phyloP scores from a whole-genome alignment of 2,329 filamentous ascomycete species.

The Talaromyces marneffei region DNA sequence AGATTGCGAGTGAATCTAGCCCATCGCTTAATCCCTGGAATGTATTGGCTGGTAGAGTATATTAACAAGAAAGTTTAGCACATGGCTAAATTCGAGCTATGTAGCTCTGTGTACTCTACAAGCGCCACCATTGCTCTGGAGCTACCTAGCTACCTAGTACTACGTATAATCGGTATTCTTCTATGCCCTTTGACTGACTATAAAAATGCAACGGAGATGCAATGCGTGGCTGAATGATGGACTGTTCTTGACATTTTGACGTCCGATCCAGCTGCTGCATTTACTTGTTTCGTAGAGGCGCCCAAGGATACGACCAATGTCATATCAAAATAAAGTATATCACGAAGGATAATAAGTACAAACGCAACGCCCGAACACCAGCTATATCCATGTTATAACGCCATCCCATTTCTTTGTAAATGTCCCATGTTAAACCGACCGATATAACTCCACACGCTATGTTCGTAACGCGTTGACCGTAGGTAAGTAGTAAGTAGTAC shows the following conservation, averaged over 20 bases:
- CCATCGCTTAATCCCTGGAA: not conserved
- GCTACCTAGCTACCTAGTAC: not conserved
- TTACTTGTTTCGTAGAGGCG: not conserved
- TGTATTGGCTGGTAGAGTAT: not conserved
- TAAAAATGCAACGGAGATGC: constrained; percentile 1
- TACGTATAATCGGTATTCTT: not conserved
- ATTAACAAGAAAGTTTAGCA: not conserved
- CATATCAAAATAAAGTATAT: not conserved
- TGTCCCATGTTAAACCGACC: not conserved
- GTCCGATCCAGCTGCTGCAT: not conserved
- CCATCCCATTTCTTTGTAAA: not conserved
- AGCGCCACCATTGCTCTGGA: not conserved
- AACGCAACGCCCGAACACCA: not conserved
- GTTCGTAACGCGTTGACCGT: constrained; percentile 9
- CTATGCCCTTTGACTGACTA: not conserved
- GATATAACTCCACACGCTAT: constrained; percentile 12
- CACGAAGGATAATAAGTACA: not conserved
- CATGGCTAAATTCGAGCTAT: not conserved
- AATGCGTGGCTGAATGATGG: not conserved
- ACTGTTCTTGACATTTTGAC: not conserved
- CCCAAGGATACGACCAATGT: not conserved
- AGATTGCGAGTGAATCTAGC: not conserved
- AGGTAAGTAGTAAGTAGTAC: not conserved
- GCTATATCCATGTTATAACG: not conserved
- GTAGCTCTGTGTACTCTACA: not conserved